Conservation (phyloP, 208 protist genomes). For the Crithidia expoeki region DNA sequence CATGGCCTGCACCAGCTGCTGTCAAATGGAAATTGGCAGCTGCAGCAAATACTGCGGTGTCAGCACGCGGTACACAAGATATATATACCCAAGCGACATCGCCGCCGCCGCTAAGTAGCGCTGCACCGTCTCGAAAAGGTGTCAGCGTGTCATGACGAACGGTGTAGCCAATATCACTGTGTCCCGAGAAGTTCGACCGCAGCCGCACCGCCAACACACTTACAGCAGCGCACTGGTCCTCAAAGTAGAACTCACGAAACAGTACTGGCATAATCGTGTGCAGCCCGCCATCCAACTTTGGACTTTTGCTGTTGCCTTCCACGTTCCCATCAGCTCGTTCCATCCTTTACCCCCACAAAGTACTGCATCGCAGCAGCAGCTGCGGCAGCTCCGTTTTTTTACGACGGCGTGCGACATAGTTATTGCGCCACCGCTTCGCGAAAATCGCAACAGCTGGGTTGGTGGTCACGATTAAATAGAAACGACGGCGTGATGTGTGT, state of each 20-base stretch:
- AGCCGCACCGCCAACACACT: slow-evolving; percentile 24
- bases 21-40: slow-evolving; percentile 16
- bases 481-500: not conserved
- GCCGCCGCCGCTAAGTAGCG: slow-evolving; percentile 13
- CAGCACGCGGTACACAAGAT: slow-evolving; percentile 17
- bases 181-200: slow-evolving; percentile 18
- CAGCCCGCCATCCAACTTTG: slow-evolving; percentile 8
- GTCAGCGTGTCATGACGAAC: not conserved
- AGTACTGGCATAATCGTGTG: slow-evolving; percentile 15
- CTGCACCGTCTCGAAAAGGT: not conserved
- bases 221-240: slow-evolving; percentile 13
- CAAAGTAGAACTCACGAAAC: slow-evolving; percentile 21
- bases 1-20: slow-evolving; percentile 23
- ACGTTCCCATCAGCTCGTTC: too few relatives aligned
- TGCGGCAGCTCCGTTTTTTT: not conserved
- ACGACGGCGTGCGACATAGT: not conserved
- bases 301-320: not conserved
- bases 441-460: not conserved
- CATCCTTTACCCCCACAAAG: too few relatives aligned
- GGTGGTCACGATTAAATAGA: too few relatives aligned
- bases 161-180: slow-evolving; percentile 19
- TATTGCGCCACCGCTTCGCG: not conserved
- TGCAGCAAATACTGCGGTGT: slow-evolving; percentile 14
- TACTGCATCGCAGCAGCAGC: not conserved
- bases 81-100: not conserved